Percentiles rank a stretch among this genome's conserved stretches.
Conservation (phyloP, 1,284 basidiomycete species). For the Farysia itapuensis region DNA sequence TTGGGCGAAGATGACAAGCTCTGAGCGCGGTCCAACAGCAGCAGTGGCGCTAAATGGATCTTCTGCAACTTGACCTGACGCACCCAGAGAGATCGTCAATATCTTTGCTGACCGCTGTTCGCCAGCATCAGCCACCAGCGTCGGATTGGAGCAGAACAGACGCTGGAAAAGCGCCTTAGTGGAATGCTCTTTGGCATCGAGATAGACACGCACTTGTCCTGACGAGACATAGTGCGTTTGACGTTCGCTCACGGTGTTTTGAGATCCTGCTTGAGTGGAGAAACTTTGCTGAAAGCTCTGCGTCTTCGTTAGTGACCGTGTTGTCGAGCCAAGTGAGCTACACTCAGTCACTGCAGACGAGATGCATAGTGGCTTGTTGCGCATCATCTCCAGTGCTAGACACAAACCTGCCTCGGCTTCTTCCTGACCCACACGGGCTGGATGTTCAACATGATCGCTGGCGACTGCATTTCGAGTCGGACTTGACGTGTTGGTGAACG, state of each 20-base stretch:
- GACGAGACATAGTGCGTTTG: conserved; percentile 22
- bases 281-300: not conserved
- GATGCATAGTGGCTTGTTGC: conserved; percentile 43
- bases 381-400: conserved; percentile 55
- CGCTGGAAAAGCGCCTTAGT: conserved; percentile 49
- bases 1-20: conserved; percentile 35
- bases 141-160: conserved; percentile 38
- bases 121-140: conserved; percentile 18
- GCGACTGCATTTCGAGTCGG: not conserved
- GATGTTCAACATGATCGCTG: conserved; percentile 1
- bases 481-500: conserved; percentile 16
- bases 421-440: conserved; percentile 1
- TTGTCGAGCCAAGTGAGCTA: not conserved
- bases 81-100: conserved; percentile 10
- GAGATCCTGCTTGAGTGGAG: not conserved
- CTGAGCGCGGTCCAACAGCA: conserved; percentile 9
- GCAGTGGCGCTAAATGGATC: conserved; percentile 8
- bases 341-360: conserved; percentile 8
- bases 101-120: conserved; percentile 13
- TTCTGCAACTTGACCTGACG: not conserved
- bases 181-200: conserved; percentile 32
- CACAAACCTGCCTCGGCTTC: conserved; percentile 51
- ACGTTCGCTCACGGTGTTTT: conserved; percentile 1
- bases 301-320: not conserved
- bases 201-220: conserved; percentile 31